Base-by-base conservation (phyloP, 1,284 basidiomycete species). In the Tremellales sp. region DNA sequence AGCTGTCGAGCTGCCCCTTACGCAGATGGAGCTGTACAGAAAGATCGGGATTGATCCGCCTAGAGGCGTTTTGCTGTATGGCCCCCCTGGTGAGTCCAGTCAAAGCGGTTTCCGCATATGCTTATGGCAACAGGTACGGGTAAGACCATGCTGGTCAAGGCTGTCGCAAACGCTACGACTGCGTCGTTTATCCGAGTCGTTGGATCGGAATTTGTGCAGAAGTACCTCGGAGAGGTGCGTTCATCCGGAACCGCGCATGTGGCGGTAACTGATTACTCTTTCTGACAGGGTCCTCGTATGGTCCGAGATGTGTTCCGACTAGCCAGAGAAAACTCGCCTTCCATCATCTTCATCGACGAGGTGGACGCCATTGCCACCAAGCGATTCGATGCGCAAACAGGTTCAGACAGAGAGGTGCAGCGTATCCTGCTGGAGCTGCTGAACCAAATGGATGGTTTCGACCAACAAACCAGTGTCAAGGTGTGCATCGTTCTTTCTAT, bases 381-480 rank as follows among this genome's bases (percentile, higher is more conserved):
- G 75, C 92, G 95, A 71, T 99, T 99, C 76, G 95, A 98, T 66
- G 95, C 95, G 3, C 95, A 99, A 72, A 98, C 95, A 1, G 95
- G 95, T 66, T 95, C 95, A 12, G 95, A 99, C 75, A 81, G 95
- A 60, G 95, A 99, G 75, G 95, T 99, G 16, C 95, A 99, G 73
- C 90, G 95, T 75, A 98, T 99, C 67, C 73, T 99, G 56, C 83
- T 99, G n/a, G 95, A 99, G 71, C 76, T 99, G 52, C 79, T 99
- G 53, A 98, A 97, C 70, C 95, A 99, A 71, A 99, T 99, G 95
- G 95, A 99, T 65, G 95, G 95, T 56, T 99, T 99, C 75, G 95
- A 99, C 73, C 95, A 99, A 73, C 89, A 88, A 5, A 94, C 90
- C 70, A 98, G 94, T 63, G 95, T 99, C 70, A 98, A 99, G 82